Evolutionary conservation across 2,329 filamentous ascomycete species (phyloP).

Genomic region (Mycosphaerelloides madeirae): DNA sequence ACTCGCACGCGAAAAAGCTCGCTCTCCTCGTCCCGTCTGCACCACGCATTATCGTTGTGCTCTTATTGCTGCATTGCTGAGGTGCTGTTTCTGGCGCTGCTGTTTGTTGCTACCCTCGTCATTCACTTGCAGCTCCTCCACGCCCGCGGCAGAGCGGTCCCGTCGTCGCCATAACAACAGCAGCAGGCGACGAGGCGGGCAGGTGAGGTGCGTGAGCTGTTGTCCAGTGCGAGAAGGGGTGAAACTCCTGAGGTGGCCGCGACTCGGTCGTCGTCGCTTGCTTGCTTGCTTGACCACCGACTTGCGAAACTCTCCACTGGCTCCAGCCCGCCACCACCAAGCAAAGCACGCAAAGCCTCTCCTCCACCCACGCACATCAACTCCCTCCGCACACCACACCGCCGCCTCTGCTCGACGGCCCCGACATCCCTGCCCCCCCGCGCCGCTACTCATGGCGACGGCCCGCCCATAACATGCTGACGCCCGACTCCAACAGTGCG

Average conservation of each 20-base stretch:
- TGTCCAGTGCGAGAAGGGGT: too few relatives aligned
- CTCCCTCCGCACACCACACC: not conserved
- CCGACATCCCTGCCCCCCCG: not conserved
- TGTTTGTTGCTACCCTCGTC: too few relatives aligned
- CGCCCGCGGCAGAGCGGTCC: too few relatives aligned
- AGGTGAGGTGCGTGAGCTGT: too few relatives aligned
- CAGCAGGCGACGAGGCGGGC: too few relatives aligned
- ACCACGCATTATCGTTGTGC: too few relatives aligned
- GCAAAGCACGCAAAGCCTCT: not conserved
- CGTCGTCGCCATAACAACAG: too few relatives aligned
- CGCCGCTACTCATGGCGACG: not conserved
- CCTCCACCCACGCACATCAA: not conserved
- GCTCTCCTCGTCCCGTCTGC: not conserved
- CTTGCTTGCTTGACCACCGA: not conserved
- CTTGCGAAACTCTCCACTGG: not conserved
- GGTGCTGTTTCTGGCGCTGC: too few relatives aligned
- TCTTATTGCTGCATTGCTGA: too few relatives aligned
- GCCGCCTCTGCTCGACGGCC: not conserved
- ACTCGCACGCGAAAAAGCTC: not conserved
- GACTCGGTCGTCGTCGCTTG: too few relatives aligned
- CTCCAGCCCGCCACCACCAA: not conserved
- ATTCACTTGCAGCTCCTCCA: too few relatives aligned
- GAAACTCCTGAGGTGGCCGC: too few relatives aligned
- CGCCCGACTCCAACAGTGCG: constrained; percentile 18
- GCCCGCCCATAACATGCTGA: constrained; percentile 20